Conservation (phyloP, 805 yeast species). For the Cyberlindnera galapagoensis region DNA sequence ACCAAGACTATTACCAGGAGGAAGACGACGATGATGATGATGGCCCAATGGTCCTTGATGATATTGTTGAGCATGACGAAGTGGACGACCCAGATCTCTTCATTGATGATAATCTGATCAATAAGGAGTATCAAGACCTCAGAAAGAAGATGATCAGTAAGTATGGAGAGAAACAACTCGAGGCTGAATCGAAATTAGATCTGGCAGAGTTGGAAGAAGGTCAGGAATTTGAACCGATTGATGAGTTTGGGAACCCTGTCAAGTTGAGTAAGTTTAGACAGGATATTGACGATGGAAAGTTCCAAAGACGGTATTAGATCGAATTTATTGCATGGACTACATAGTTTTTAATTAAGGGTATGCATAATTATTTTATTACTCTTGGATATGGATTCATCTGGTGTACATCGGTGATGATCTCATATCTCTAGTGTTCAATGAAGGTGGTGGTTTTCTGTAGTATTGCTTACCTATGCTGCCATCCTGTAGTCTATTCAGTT, state of each 20-base stretch:
- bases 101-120: slow-evolving; percentile 23
- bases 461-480: too few relatives aligned
- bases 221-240: slow-evolving; percentile 60
- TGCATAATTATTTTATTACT: too few relatives aligned
- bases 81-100: slow-evolving; percentile 24
- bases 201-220: slow-evolving; percentile 39
- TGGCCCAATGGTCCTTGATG: slow-evolving; percentile 34
- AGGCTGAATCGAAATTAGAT: slow-evolving; percentile 3
- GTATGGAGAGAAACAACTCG: slow-evolving; percentile 16
- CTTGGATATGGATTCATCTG: too few relatives aligned
- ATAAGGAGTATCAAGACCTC: slow-evolving; percentile 26
- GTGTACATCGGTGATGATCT: too few relatives aligned
- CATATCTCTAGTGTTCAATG: too few relatives aligned
- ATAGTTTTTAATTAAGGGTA: too few relatives aligned
- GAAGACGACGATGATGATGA: slow-evolving; percentile 31
- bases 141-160: slow-evolving; percentile 24
- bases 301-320: too few relatives aligned
- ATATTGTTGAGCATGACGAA: slow-evolving; percentile 34
- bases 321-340: too few relatives aligned
- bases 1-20: slow-evolving; percentile 21
- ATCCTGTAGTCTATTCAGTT: too few relatives aligned
- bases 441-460: too few relatives aligned
- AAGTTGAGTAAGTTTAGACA: slow-evolving; percentile 65
- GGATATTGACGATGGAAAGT: too few relatives aligned
- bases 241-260: slow-evolving; percentile 52